A percentile compares a stretch with the other conserved stretches of the same genome.
Conservation (phyloP, 805 yeast species). For the Teunomyces panamensis region DNA sequence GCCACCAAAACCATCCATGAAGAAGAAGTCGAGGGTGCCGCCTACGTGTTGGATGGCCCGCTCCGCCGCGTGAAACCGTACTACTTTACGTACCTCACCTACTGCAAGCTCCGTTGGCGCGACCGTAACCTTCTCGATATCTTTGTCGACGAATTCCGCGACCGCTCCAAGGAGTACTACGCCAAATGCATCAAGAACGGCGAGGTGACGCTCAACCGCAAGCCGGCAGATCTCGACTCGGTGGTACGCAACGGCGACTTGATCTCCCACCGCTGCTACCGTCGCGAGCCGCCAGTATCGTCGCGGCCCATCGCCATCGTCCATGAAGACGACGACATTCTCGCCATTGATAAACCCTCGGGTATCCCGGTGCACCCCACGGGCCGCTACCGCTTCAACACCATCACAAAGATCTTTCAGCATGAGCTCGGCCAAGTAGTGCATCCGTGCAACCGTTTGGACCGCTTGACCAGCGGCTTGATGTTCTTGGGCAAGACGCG, state of each 20-base stretch:
- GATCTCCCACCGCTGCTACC: slow-evolving; percentile 73
- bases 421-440: slow-evolving; percentile 63
- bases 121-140: slow-evolving; percentile 77
- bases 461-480: slow-evolving; percentile 86
- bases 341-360: slow-evolving; percentile 89
- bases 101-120: slow-evolving; percentile 90
- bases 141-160: slow-evolving; percentile 81
- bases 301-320: slow-evolving; percentile 61
- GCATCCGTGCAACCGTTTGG: slow-evolving; percentile 83
- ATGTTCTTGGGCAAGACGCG: slow-evolving; percentile 88
- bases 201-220: slow-evolving; percentile 67
- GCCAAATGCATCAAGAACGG: slow-evolving; percentile 51
- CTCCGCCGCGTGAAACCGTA: slow-evolving; percentile 80
- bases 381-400: slow-evolving; percentile 73
- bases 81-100: slow-evolving; percentile 84
- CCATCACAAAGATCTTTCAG: slow-evolving; percentile 74
- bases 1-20: slow-evolving; percentile 42
- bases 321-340: slow-evolving; percentile 66
- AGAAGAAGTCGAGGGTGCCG: slow-evolving; percentile 58
- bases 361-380: slow-evolving; percentile 97
- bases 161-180: slow-evolving; percentile 68
- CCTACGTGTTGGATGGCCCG: slow-evolving; percentile 55
- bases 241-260: slow-evolving; percentile 78
- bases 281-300: slow-evolving; percentile 87
- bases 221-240: slow-evolving; percentile 61